These are phyloP conservation scores for Nemania serpens DNA, from an alignment of 2,329 filamentous ascomycete species.

Conservation along the genomic window DNA sequence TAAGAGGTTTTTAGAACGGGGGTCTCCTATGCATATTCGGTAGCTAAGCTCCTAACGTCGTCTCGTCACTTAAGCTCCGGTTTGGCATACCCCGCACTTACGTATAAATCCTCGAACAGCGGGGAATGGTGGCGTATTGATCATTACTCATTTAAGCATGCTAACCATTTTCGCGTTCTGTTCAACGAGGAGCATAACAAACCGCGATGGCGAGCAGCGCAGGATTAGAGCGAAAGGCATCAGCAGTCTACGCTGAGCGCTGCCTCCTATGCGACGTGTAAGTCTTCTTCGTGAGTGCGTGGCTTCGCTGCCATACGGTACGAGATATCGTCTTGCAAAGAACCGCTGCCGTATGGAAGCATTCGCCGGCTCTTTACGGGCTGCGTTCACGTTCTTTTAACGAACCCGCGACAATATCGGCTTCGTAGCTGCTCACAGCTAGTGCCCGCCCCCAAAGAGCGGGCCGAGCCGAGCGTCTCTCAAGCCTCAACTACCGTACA, in stretches of 20 bases:
- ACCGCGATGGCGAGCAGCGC: too few species aligned
- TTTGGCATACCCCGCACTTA: conserved; percentile 1
- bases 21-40: not conserved
- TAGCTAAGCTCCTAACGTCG: not conserved
- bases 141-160: not conserved
- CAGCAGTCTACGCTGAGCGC: too few species aligned
- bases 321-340: too few species aligned
- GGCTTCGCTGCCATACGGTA: too few species aligned
- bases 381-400: conserved; percentile 49
- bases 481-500: not conserved
- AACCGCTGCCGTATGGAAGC: too few species aligned
- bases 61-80: not conserved
- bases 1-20: too few species aligned
- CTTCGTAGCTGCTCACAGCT: conserved; percentile 47
- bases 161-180: conserved; percentile 30
- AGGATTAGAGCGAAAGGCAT: too few species aligned
- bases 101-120: not conserved
- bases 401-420: conserved; percentile 49
- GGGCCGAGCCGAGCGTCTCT: not conserved
- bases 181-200: conserved; percentile 43
- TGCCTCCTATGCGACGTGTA: too few species aligned
- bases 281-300: too few species aligned
- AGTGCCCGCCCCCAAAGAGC: not conserved
- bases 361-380: too few species aligned
- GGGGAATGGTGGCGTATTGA: too few species aligned